Evolutionary conservation across 2,329 filamentous ascomycete species (phyloP), one percentile per base, ranked within the genome.

Genomic region (Samsoniella hepiali): DNA sequence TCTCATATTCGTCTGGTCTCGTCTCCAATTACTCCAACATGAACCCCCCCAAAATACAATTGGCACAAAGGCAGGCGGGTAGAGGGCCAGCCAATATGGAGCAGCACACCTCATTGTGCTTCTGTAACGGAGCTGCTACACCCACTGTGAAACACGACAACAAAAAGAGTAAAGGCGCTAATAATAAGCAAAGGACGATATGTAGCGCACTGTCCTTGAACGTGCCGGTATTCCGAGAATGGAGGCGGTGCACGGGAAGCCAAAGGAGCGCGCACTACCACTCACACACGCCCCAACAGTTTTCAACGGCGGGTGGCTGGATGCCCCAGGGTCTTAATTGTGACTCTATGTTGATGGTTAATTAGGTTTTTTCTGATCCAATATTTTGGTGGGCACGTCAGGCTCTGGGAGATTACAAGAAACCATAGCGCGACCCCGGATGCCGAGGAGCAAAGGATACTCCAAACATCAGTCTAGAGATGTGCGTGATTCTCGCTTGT

Each of bases 161-260:
- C 55, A 49, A 38, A 6, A 49, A 38, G 3, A 10, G n/a, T 11
- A 29, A 29, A 49, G 22, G 22, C n/a, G 45, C 45, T 10, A 49
- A 22, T 22, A 22, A 22, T 22, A 22, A 49, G n/a, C 45, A 11
- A 49, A 22, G 29, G 10, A 2, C 11, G 7, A 31, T 8, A 22
- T 22, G 27, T 40, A 27, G 17, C 29, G 55, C 55, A 29, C 34
- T 40, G 36, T 13, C 45, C 45, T 27, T 36, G 47, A 53, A 22
- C 42, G 49, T 55, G 58, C 49, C 58, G 58, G n/a, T 13, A 27
- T 54, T 55, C 49, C 58, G 58, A 47, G 29, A 51, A 54, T 34
- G 15, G 38, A 38, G 58, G 58, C 50, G n/a, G 58, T 62, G 58
- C 50, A 61, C n/a, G 38, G 8, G 27, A 36, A 32, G 34, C 11